Evolutionary conservation across 2,329 filamentous ascomycete genomes (phyloP), one percentile per base, ranked within the genome.

Genomic region (Trichoderma koningiopsis): DNA sequence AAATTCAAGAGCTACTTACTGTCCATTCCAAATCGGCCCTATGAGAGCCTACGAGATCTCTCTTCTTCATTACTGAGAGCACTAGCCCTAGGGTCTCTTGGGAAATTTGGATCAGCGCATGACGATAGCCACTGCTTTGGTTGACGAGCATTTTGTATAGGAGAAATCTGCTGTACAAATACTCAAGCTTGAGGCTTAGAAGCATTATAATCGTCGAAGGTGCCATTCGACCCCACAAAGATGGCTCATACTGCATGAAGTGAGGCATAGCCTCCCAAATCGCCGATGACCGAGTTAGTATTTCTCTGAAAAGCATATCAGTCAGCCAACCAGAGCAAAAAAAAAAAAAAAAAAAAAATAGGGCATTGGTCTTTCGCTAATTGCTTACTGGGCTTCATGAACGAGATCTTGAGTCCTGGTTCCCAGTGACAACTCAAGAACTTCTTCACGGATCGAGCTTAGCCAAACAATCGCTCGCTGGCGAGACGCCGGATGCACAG

Each of bases 381-480:
- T 37, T 16, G 35, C 35, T 37, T 37, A 37, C 35, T 37, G 35
- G 14, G 35, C 35, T 58, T 58, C 31, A 58, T 58, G 56, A 58
- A 58, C 56, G 19, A 37, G 56, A 37, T 58, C 56, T 58, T 58
- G 33, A 58, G 56, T 58, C 27, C 37, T 37, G 0, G 33, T 58
- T 37, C 56, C 56, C 31, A 58, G n/a, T 58, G 56, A 58, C 56
- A 58, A 58, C 33, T 58, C 56, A 24, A 58, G 56, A 24, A 58
- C 19, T 58, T 58, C 56, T 35, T 58, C 56, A 58, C 56, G 56
- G 33, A 58, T 58, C n/a, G 56, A 58, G 33, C 56, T 58, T 58
- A 58, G 56, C 56, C 33, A 58, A 58, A 58, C 31, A 8, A 58
- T 37, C 33, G 33, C 56, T 5, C 56, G 56, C 22, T 58, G 56